phyloP scores from a whole-genome alignment of 495 filamentous ascomycete species.

The Penicillium canescens region DNA sequence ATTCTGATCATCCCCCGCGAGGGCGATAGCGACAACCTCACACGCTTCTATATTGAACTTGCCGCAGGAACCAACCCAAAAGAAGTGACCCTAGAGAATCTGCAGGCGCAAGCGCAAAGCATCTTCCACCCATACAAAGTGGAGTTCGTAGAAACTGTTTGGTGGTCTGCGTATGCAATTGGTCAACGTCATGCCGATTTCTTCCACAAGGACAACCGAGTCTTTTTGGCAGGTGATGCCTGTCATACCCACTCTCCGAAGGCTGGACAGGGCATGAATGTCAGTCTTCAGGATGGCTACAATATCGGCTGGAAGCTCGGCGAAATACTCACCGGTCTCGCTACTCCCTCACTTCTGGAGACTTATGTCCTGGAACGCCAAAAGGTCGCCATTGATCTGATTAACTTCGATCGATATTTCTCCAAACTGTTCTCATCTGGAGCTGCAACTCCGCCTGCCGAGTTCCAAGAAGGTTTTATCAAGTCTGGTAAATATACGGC shows the following conservation, averaged over 20 bases:
- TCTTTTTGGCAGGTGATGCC: constrained; percentile 61
- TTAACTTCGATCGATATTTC: constrained; percentile 72
- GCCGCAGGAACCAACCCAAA: constrained; percentile 49
- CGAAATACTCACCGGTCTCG: constrained; percentile 58
- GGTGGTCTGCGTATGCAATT: constrained; percentile 63
- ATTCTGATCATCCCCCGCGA: constrained; percentile 75
- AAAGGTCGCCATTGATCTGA: constrained; percentile 67
- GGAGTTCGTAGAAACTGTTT: constrained; percentile 51
- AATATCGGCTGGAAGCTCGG: constrained; percentile 85
- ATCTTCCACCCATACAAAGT: constrained; percentile 60
- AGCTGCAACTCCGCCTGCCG: constrained; percentile 31
- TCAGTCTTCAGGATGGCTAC: constrained; percentile 51
- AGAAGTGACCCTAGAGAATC: constrained; percentile 47
- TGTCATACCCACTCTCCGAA: constrained; percentile 65
- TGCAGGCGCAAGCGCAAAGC: constrained; percentile 56
- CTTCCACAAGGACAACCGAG: constrained; percentile 52
- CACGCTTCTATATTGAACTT: constrained; percentile 72
- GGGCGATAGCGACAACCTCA: constrained; percentile 59
- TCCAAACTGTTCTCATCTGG: constrained; percentile 59
- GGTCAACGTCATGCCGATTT: constrained; percentile 58
- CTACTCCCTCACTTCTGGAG: constrained; percentile 55
- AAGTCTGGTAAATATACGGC: constrained; percentile 64
- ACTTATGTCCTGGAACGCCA: constrained; percentile 72
- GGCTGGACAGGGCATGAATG: constrained; percentile 58
- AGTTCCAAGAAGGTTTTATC: constrained; percentile 61